phyloP scores from a whole-genome alignment of 1,284 basidiomycete genomes.

The Porogramme epimiltina region DNA sequence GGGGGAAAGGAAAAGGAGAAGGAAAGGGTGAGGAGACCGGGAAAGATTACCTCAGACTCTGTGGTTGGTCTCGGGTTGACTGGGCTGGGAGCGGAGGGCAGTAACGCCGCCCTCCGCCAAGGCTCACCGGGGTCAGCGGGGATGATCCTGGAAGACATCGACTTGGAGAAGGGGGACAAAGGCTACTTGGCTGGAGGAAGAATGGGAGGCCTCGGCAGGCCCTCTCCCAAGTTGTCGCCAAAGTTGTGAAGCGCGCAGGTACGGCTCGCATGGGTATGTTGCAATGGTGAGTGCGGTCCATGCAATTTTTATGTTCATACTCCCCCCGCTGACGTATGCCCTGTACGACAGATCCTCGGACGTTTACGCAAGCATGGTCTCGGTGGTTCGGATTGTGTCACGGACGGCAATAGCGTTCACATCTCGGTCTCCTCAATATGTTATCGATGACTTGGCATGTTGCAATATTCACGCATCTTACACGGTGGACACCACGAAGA shows the following conservation, averaged over 20 bases:
- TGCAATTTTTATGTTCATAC: too few relatives aligned
- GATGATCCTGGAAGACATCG: conserved; percentile 22
- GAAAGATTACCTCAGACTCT: conserved; percentile 19
- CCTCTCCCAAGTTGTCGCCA: conserved; percentile 25
- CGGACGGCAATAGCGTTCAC: too few relatives aligned
- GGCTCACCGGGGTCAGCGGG: conserved; percentile 16
- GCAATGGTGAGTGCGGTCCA: too few relatives aligned
- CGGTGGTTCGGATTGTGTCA: too few relatives aligned
- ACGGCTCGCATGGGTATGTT: background rate
- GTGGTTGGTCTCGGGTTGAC: conserved; percentile 27
- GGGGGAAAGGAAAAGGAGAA: conserved; percentile 14
- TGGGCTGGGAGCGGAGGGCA: conserved; percentile 14
- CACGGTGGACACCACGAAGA: background rate
- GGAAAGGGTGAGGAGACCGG: conserved; percentile 11
- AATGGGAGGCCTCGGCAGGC: conserved; percentile 6
- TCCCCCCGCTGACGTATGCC: background rate
- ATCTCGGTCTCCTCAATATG: background rate
- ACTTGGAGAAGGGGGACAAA: conserved; percentile 26
- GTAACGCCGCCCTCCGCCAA: conserved; percentile 8
- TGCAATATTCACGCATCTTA: conserved; percentile 4
- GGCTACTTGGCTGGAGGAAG: conserved; percentile 18
- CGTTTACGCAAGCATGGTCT: background rate
- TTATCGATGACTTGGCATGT: conserved; percentile 9
- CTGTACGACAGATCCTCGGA: background rate
- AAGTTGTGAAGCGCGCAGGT: conserved; percentile 17